Conservation (phyloP, 2,329 filamentous ascomycete species). For the Byssoonygena ceratinophila region DNA sequence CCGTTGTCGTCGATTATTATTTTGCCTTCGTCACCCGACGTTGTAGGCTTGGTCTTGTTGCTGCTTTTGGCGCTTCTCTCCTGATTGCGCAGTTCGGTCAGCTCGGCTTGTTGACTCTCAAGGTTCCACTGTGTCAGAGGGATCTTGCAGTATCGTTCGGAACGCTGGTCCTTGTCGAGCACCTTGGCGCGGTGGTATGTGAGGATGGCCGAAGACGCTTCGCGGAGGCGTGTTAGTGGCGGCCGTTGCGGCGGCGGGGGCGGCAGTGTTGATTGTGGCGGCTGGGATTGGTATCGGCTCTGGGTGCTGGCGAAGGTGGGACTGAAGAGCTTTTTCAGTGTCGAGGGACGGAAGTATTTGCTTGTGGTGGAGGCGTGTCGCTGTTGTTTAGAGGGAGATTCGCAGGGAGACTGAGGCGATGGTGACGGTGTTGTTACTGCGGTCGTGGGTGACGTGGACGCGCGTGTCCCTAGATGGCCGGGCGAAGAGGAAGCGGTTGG, state of each 20-base stretch:
- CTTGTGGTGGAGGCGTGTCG: not conserved
- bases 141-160: conserved; percentile 7
- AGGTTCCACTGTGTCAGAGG: conserved; percentile 13
- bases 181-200: conserved; percentile 10
- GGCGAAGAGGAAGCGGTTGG: conserved; percentile 1
- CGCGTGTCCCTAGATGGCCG: not conserved
- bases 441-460: not conserved
- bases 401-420: not conserved
- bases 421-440: not conserved
- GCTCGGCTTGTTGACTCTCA: conserved; percentile 8
- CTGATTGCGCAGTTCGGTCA: not conserved
- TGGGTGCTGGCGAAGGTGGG: not conserved
- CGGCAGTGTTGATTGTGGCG: no score
- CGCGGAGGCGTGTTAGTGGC: conserved; percentile 1
- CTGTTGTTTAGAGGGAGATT: not conserved
- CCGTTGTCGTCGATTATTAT: not conserved
- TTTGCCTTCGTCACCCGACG: not conserved
- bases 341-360: conserved; percentile 8
- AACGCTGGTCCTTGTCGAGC: conserved; percentile 6
- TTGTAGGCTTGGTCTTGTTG: not conserved
- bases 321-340: conserved; percentile 4
- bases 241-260: not conserved
- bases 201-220: conserved; percentile 3
- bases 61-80: not conserved
- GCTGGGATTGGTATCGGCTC: not conserved